Base-by-base conservation (phyloP, 2,329 filamentous ascomycete species). In the Epichloe festucae region DNA sequence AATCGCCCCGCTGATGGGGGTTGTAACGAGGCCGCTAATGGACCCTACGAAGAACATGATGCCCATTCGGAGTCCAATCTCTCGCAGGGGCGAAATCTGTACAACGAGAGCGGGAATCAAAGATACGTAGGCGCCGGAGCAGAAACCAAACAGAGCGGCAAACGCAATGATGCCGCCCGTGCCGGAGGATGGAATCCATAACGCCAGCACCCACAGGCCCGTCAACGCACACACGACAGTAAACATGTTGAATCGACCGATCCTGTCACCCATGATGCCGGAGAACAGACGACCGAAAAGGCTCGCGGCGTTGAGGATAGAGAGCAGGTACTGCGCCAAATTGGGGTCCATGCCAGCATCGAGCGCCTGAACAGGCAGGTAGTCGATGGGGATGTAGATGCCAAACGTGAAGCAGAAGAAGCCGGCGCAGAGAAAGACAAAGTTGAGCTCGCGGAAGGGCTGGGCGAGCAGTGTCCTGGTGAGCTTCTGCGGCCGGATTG, bases 1-100 rank as follows among this genome's bases (percentile, higher is more conserved):
- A 45, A 71, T 69, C 0, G 71, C 70, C 0, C 79, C 78, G 0
- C 69, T 75, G 55, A 82, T 79, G 0, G 80, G 79, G 51, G 70
- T 77, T 0, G 78, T 75, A 2, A 75, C 73, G 15, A 85, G 64
- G 2, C 77, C 78, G 0, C 74, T 74, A 38, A 85, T 64, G 2
- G 75, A 73, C 15, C 75, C 67, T n/a, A 78, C 62, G 3, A 74
- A 72, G 59, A 82, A 82, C 4, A 65, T 56, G 0, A 69, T 59
- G 2, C 69, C 69, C 3, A 56, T 64, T 0, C 64, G 60, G 60
- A 62, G 1, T 62, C 63, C 63, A 48, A 64, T 63, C 38, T 67
- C 62, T 8, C 35, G 23, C 51, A 46, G 14, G 8, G 47, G 51
- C 36, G 51, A 77, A 53, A 84, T 77, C 55, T 83, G 75, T 1